Evolutionary conservation across 164 flowering plant genomes (phyloP).

Genomic region (Malania oleifera): DNA sequence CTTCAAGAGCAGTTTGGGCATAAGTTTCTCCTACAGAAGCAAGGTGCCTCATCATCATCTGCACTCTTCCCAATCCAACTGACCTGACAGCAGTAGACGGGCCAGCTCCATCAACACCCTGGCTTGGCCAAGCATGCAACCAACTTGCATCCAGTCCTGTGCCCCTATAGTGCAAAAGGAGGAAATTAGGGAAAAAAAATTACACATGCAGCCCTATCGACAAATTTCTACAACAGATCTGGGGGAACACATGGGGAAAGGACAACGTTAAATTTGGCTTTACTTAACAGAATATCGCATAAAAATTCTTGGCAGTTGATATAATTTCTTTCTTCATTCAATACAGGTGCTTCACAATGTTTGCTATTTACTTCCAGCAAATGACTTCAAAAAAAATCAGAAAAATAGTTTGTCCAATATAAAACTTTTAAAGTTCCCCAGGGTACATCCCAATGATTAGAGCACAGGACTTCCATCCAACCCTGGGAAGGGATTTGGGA

Average conservation of each 20-base stretch:
- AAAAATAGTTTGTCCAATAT: too few relatives aligned
- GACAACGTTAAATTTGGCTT: too few relatives aligned
- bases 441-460: too few relatives aligned
- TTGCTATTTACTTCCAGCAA: too few relatives aligned
- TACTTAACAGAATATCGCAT: too few relatives aligned
- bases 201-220: background rate
- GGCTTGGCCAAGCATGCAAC: slow-evolving; percentile 59
- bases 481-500: too few relatives aligned
- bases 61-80: slow-evolving; percentile 78
- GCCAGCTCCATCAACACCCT: slow-evolving; percentile 84
- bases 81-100: slow-evolving; percentile 68
- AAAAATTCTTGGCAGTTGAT: too few relatives aligned
- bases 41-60: slow-evolving; percentile 97
- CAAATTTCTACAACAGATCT: background rate
- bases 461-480: too few relatives aligned
- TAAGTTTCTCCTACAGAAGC: slow-evolving; percentile 97
- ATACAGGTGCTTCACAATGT: too few relatives aligned
- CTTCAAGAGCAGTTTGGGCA: slow-evolving; percentile 83
- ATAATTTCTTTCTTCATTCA: too few relatives aligned
- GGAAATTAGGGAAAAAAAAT: background rate
- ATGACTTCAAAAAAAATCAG: too few relatives aligned
- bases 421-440: too few relatives aligned
- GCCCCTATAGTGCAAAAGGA: slow-evolving; percentile 32
- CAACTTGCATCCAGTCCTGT: slow-evolving; percentile 59
- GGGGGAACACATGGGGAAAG: background rate